Conservation (phyloP, 441 rosid species). For the Sinapis alba region DNA sequence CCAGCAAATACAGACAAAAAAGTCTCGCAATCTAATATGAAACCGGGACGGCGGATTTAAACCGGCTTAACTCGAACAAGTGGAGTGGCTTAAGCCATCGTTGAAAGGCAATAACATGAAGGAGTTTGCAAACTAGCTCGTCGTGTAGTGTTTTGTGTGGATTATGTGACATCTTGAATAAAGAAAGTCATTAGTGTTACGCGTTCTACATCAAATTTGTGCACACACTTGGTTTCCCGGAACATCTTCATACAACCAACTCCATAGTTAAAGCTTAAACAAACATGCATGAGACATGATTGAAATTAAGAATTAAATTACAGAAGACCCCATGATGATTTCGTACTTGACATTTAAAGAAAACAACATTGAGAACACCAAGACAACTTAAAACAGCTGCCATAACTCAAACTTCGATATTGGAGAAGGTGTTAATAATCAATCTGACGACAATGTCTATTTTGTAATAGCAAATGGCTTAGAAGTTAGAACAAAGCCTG, state of each 20-base stretch:
- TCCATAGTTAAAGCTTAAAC: background rate
- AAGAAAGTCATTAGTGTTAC: background rate
- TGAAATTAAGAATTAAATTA: background rate
- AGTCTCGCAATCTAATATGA: background rate
- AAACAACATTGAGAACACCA: background rate
- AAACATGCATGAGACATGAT: background rate
- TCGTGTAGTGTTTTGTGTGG: background rate
- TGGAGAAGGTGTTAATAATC: background rate
- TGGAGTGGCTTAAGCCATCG: background rate
- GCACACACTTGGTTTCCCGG: background rate
- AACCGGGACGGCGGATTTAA: slow-evolving; percentile 4
- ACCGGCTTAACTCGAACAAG: slow-evolving; percentile 9
- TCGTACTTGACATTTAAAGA: background rate
- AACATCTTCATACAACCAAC: background rate
- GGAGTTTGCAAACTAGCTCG: background rate
- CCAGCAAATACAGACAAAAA: background rate
- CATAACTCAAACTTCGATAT: background rate
- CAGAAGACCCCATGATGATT: background rate
- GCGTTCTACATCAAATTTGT: background rate
- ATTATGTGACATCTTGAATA: background rate
- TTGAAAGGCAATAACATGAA: background rate
- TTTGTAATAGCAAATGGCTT: slow-evolving; percentile 1
- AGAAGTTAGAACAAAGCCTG: slow-evolving; percentile 19
- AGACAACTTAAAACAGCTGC: slow-evolving; percentile 24
- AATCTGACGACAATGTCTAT: slow-evolving; percentile 9